Conservation (phyloP, 352 stramenopile genomes). For the Phytophthora agathidicida region DNA sequence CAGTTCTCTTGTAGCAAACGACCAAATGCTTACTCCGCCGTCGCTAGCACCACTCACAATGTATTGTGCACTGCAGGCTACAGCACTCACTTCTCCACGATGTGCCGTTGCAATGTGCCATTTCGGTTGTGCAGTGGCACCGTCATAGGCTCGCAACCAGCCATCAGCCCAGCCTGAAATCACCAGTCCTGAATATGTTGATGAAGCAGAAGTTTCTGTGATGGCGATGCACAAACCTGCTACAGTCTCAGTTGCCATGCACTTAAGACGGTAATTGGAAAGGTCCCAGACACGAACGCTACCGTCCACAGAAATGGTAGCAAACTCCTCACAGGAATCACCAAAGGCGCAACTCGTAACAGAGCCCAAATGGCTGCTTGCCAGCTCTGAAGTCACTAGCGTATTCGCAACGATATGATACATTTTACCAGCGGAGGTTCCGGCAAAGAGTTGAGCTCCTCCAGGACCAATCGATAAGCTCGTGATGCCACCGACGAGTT, state of each 20-base stretch:
- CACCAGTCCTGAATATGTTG: conserved; percentile 31
- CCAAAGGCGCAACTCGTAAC: conserved; percentile 74
- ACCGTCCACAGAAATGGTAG: conserved; percentile 74
- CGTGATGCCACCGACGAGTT: conserved; percentile 80
- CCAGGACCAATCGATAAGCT: conserved; percentile 72
- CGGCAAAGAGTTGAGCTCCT: conserved; percentile 61
- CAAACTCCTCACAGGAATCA: conserved; percentile 62
- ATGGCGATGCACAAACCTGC: conserved; percentile 54
- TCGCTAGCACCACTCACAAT: conserved; percentile 85
- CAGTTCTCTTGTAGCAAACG: conserved; percentile 79
- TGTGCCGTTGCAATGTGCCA: conserved; percentile 91
- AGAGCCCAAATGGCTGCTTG: conserved; percentile 66
- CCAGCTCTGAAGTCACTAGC: conserved; percentile 57
- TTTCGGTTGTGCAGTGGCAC: conserved; percentile 50
- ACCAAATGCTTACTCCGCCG: conserved; percentile 91
- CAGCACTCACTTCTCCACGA: conserved; percentile 79
- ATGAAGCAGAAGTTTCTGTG: conserved; percentile 22
- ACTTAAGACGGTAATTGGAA: conserved; percentile 70
- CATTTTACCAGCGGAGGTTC: conserved; percentile 79
- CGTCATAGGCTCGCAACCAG: conserved; percentile 72
- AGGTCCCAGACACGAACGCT: conserved; percentile 75
- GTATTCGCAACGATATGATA: conserved; percentile 62
- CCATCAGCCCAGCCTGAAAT: conserved; percentile 80
- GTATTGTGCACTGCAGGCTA: conserved; percentile 68
- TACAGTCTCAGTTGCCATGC: conserved; percentile 66